Conservation (phyloP, 2,329 filamentous ascomycete genomes). For the Neobulgaria alba region DNA sequence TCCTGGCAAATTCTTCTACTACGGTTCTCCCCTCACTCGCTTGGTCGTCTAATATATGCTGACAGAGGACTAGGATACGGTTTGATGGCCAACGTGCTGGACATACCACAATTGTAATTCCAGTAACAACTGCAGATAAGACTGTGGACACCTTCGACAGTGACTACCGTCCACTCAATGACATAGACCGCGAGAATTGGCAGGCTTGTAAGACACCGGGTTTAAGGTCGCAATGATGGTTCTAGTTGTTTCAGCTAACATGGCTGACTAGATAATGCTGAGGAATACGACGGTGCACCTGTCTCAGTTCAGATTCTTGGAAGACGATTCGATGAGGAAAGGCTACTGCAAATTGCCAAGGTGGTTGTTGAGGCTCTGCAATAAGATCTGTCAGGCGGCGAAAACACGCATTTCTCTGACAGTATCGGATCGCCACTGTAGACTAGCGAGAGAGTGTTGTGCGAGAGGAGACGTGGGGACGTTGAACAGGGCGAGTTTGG, state of each 20-base stretch:
- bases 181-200: background rate
- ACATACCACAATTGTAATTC: slow-evolving; percentile 31
- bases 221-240: no score
- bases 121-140: slow-evolving; percentile 32
- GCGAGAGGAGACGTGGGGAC: no score
- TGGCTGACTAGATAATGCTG: slow-evolving; percentile 6
- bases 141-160: slow-evolving; percentile 20
- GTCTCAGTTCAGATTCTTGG: slow-evolving; percentile 1
- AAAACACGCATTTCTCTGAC: no score
- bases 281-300: slow-evolving; percentile 4
- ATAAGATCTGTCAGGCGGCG: no score
- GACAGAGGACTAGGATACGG: slow-evolving; percentile 4
- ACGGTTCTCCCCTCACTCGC: background rate
- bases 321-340: slow-evolving; percentile 3
- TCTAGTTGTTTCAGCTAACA: no score
- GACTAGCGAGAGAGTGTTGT: no score
- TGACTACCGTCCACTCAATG: slow-evolving; percentile 1
- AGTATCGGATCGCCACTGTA: no score
- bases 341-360: background rate
- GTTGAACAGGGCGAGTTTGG: no score
- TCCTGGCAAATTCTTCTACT: slow-evolving; percentile 2
- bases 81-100: slow-evolving; percentile 7
- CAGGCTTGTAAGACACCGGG: slow-evolving; percentile 3
- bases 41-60: background rate
- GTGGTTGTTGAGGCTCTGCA: slow-evolving; percentile 1